Conservation (phyloP, 441 rosid genomes). For the Adansonia grandidieri region DNA sequence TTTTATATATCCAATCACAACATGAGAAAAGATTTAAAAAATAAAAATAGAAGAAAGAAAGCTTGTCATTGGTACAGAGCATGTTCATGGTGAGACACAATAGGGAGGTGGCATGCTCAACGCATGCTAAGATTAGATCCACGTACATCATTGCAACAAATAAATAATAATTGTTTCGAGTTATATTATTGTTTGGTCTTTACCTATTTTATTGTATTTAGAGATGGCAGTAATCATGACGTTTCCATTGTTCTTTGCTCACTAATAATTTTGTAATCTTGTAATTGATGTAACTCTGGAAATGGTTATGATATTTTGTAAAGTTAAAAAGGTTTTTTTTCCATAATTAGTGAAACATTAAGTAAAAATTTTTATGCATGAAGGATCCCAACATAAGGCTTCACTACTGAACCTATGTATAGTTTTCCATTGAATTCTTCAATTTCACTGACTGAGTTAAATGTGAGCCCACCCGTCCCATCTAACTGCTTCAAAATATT, state of each 20-base stretch:
- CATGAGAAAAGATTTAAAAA: too few relatives aligned
- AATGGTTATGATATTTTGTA: too few relatives aligned
- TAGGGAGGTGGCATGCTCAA: neutral
- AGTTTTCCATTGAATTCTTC: neutral
- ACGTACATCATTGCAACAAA: neutral
- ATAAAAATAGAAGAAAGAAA: neutral
- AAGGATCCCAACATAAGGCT: slow-evolving; percentile 2
- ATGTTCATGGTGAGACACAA: neutral
- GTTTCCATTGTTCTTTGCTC: too few relatives aligned
- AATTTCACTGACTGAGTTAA: slow-evolving; percentile 1
- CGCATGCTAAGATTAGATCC: neutral
- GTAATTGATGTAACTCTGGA: too few relatives aligned
- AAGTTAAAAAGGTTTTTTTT: too few relatives aligned
- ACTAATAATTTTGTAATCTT: too few relatives aligned
- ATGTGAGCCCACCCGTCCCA: neutral
- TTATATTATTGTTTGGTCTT: too few relatives aligned
- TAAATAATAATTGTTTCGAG: too few relatives aligned
- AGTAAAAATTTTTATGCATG: neutral
- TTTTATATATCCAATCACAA: too few relatives aligned
- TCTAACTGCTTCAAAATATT: slow-evolving; percentile 6
- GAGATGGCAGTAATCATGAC: too few relatives aligned
- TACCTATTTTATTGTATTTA: too few relatives aligned
- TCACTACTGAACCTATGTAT: slow-evolving; percentile 11
- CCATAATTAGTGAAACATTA: too few relatives aligned
- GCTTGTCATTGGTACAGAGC: neutral